Conservation (phyloP, 768 basidiomycete genomes). For the Coprinellus micaceus region DNA sequence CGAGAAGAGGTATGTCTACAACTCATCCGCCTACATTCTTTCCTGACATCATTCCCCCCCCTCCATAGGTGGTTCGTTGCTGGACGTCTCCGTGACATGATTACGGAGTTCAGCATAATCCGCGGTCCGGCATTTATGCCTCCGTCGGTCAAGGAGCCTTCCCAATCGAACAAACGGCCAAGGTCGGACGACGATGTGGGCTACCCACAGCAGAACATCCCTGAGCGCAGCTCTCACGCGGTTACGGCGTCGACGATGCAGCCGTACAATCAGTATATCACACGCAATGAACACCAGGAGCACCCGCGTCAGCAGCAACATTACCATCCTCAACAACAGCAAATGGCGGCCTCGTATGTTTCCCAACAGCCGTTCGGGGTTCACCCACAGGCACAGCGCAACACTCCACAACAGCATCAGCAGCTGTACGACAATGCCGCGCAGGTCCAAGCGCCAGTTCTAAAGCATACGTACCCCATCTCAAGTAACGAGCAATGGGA, state of each 20-base stretch:
- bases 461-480: neutral
- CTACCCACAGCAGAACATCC: neutral
- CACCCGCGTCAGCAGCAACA: neutral
- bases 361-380: too few relatives aligned
- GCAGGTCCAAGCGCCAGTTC: neutral
- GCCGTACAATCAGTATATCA: too few relatives aligned
- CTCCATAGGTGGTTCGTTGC: conserved; percentile 32
- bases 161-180: neutral
- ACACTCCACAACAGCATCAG: neutral
- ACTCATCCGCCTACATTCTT: too few relatives aligned
- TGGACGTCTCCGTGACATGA: conserved; percentile 27
- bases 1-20: conserved; percentile 31
- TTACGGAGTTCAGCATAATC: neutral
- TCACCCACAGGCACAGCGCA: too few relatives aligned
- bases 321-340: too few relatives aligned
- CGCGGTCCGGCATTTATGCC: neutral
- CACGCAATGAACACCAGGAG: too few relatives aligned
- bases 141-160: neutral
- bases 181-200: neutral
- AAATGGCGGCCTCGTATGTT: too few relatives aligned
- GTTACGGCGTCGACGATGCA: neutral
- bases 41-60: neutral
- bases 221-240: neutral
- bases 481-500: conserved; percentile 16
- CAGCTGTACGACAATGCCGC: neutral